phyloP scores from a whole-genome alignment of 805 yeast species.

The Citeromyces matritensis region DNA sequence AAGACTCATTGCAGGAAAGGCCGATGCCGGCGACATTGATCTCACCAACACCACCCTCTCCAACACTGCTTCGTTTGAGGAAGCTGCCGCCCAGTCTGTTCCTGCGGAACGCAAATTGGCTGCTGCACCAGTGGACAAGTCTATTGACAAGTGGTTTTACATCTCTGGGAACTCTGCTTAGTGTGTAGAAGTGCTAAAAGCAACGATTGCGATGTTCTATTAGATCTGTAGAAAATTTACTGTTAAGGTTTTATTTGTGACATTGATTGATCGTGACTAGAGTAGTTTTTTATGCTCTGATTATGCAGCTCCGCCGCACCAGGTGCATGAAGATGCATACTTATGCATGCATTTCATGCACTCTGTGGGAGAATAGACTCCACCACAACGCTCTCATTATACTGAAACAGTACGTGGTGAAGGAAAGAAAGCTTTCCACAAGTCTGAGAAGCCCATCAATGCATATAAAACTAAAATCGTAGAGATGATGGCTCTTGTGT shows the following conservation, averaged over 20 bases:
- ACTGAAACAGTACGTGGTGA: background rate
- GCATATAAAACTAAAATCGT: too few species aligned
- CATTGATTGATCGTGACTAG: background rate
- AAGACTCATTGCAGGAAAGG: conserved; percentile 50
- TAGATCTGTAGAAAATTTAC: background rate
- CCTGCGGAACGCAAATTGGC: conserved; percentile 62
- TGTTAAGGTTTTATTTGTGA: background rate
- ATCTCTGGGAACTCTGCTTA: conserved; percentile 66
- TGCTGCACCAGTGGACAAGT: conserved; percentile 92
- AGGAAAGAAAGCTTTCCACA: background rate
- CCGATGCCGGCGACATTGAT: conserved; percentile 49
- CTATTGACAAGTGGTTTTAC: conserved; percentile 97
- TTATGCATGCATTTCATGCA: too few species aligned
- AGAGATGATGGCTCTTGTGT: too few species aligned
- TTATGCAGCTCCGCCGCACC: too few species aligned
- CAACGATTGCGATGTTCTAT: background rate
- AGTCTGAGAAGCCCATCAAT: too few species aligned
- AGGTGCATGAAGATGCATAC: too few species aligned
- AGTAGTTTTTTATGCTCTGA: background rate
- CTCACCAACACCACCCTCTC: conserved; percentile 65
- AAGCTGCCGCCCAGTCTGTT: conserved; percentile 28
- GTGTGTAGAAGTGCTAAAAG: background rate
- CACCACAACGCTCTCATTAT: too few species aligned
- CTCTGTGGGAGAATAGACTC: too few species aligned
- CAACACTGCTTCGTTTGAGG: conserved; percentile 36